Base-by-base conservation (phyloP, 2,329 filamentous ascomycete genomes). In the Fusarium chuoi region DNA sequence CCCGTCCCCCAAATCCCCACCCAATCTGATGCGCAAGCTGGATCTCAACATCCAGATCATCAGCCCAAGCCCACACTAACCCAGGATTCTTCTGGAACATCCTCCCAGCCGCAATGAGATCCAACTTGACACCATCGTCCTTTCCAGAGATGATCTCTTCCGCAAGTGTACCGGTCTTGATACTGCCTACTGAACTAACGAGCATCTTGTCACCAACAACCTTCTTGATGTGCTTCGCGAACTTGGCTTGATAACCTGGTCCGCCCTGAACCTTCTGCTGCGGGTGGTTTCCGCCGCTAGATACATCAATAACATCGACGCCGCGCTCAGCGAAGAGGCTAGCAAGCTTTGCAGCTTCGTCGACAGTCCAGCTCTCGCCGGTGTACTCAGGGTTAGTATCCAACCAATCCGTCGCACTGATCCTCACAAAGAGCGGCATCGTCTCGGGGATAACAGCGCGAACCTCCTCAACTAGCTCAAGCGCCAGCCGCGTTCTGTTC, bases 331-430 rank as follows among this genome's bases (percentile, higher is more conserved):
- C 91, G 0, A 96, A 84, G 0, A 91, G 82, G 51, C 85, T 80
- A 1, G 93, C 91, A 3, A 96, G 87, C 55, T 85, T 85, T 36
- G 90, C 85, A 0, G 90, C 91, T 62, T 96, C 87, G 22, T 90
- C 87, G 6, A 89, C 75, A 0, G 87, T 92, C 93, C 94, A 96
- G 76, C 88, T 89, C 73, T 91, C 88, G 17, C 85, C 83, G 26
- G 86, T 80, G 41, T 85, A 86, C 14, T 85, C 84, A 2, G 85
- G 85, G 55, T 88, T 86, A 65, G 88, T 85, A 67, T 94, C 91
- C 0, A 95, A 86, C 92, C 92, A 95, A 78, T 96, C 93, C 0
- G 90, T 91, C 0, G 91, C 92, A n/a, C 89, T 91, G 73, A 96
- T 88, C 30, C 94, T 89, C 17, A 94, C 84, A 78, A 95, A 91